Evolutionary conservation across 768 basidiomycete species (phyloP).

Genomic region (Kwoniella newhampshirensis): DNA sequence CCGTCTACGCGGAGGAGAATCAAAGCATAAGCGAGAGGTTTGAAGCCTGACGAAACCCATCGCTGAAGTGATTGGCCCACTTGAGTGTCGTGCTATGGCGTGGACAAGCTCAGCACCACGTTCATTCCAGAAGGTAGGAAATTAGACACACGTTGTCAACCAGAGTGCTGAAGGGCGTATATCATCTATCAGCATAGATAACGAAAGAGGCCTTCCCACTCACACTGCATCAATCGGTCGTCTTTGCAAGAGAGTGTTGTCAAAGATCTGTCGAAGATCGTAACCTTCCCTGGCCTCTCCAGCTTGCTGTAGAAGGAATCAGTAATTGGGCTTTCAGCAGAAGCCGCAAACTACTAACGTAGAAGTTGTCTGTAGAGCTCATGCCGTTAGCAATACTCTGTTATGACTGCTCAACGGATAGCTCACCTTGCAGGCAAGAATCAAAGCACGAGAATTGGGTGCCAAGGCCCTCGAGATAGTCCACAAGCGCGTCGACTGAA

Average conservation of each 20-base stretch:
- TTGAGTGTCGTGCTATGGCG: constrained; percentile 53
- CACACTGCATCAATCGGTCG: constrained; percentile 75
- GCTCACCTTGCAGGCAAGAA: constrained; percentile 69
- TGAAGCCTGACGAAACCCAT: constrained; percentile 54
- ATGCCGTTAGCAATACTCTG: constrained; percentile 1
- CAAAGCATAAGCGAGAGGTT: constrained; percentile 56
- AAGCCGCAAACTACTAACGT: constrained; percentile 19
- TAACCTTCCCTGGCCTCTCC: constrained; percentile 67
- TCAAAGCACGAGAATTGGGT: constrained; percentile 82
- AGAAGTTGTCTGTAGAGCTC: constrained; percentile 37
- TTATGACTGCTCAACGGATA: background rate
- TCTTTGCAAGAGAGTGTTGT: constrained; percentile 66
- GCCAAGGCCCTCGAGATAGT: constrained; percentile 49
- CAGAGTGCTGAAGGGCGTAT: constrained; percentile 31
- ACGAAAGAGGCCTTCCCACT: constrained; percentile 16
- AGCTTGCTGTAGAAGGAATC: constrained; percentile 58
- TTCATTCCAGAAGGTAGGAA: background rate
- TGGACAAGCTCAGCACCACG: background rate
- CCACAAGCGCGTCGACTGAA: constrained; percentile 45
- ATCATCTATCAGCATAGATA: too few species aligned
- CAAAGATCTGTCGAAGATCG: constrained; percentile 73
- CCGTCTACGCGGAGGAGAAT: constrained; percentile 56
- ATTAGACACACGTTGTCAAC: constrained; percentile 44
- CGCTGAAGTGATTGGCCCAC: constrained; percentile 55
- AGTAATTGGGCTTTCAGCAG: background rate